Conservation (phyloP, 352 stramenopile species). For the Peronosclerospora sorghi region DNA sequence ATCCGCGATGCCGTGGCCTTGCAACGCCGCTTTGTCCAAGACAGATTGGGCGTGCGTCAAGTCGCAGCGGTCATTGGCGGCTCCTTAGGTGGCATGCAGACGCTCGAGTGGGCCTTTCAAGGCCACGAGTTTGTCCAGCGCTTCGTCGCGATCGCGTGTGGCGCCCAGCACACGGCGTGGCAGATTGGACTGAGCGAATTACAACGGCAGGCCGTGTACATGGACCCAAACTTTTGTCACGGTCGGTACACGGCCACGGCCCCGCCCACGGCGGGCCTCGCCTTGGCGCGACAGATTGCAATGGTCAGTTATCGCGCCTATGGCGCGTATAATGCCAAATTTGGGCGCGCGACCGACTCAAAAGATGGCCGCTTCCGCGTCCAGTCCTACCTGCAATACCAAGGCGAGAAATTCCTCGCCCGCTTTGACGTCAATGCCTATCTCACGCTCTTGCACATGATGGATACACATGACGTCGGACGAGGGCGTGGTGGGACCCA, state of each 20-base stretch:
- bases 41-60: constrained; percentile 80
- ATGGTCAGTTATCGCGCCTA: constrained; percentile 96
- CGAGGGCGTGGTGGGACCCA: constrained; percentile 72
- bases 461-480: constrained; percentile 94
- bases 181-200: constrained; percentile 94
- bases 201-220: constrained; percentile 93
- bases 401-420: constrained; percentile 92
- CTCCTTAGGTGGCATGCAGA: constrained; percentile 95
- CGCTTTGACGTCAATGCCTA: constrained; percentile 95
- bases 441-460: constrained; percentile 90
- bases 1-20: constrained; percentile 89
- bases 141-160: constrained; percentile 91
- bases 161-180: constrained; percentile 90
- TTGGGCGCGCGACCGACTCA: constrained; percentile 48
- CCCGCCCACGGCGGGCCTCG: constrained; percentile 71
- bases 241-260: constrained; percentile 58
- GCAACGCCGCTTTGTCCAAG: constrained; percentile 82
- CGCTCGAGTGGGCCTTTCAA: constrained; percentile 93
- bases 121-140: constrained; percentile 74
- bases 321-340: constrained; percentile 88
- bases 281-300: constrained; percentile 90
- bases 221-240: constrained; percentile 86
- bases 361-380: constrained; percentile 51
- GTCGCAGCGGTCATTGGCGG: constrained; percentile 89
- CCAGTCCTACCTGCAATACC: constrained; percentile 82